Conservation (phyloP, 208 protist species). For the Acanthamoeba sp. region DNA sequence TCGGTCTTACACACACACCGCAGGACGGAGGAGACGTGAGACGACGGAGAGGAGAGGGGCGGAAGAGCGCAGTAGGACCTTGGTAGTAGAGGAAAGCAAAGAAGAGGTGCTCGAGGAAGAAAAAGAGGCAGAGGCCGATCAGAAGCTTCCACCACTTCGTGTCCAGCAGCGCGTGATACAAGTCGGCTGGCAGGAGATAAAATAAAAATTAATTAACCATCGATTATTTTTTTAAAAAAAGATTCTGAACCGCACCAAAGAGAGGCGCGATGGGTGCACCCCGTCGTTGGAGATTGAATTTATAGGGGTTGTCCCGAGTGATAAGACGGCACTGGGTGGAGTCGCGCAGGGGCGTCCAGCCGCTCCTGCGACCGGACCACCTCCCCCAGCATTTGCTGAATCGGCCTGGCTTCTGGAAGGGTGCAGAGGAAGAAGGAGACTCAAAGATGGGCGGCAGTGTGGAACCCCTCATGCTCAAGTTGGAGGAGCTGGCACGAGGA, state of each 20-base stretch:
- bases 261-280: not conserved
- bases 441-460: slow-evolving; percentile 24
- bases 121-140: slow-evolving; percentile 41
- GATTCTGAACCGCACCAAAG: slow-evolving; percentile 25
- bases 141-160: slow-evolving; percentile 75
- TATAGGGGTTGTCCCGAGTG: slow-evolving; percentile 49
- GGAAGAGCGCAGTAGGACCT: not conserved
- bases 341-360: slow-evolving; percentile 2
- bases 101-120: slow-evolving; percentile 58
- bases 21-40: not conserved
- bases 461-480: not conserved
- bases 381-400: not conserved
- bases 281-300: slow-evolving; percentile 39
- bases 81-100: slow-evolving; percentile 67
- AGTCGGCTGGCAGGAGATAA: not conserved
- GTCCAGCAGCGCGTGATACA: slow-evolving; percentile 70
- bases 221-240: no score
- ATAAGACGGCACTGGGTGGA: slow-evolving; percentile 68
- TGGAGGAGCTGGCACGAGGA: not conserved
- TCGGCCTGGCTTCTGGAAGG: not conserved
- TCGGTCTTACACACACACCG: not conserved
- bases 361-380: slow-evolving; percentile 22
- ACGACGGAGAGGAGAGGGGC: not conserved
- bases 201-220: not conserved
- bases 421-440: not conserved